These are phyloP conservation scores for Hypseocharis bilobata DNA, from an alignment of 441 rosid species.

Conservation along the genomic window DNA sequence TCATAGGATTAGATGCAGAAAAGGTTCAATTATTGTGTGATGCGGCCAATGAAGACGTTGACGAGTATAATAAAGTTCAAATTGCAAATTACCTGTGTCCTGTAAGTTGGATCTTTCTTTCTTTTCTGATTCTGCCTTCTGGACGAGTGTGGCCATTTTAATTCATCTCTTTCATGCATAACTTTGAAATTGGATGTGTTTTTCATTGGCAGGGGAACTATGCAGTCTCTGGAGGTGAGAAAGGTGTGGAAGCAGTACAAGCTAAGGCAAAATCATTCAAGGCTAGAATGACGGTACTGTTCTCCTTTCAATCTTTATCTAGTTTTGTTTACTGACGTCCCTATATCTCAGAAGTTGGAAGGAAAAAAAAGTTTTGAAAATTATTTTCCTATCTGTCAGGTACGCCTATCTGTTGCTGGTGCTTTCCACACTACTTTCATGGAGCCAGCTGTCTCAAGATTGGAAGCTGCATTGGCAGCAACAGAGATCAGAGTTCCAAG, in stretches of 20 bases:
- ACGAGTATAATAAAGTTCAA: constrained; percentile 66
- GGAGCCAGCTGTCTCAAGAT: constrained; percentile 92
- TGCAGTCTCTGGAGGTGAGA: constrained; percentile 88
- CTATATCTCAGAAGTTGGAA: too few species aligned
- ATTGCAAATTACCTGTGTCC: constrained; percentile 79
- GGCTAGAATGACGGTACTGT: constrained; percentile 78
- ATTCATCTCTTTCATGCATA: not conserved
- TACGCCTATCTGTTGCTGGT: constrained; percentile 89
- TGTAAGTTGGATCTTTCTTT: constrained; percentile 28
- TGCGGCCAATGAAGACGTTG: constrained; percentile 85
- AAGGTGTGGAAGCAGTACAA: constrained; percentile 84
- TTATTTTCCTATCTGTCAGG: constrained; percentile 32
- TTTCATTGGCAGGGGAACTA: constrained; percentile 67
- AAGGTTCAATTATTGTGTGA: constrained; percentile 80
- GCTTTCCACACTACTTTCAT: constrained; percentile 93
- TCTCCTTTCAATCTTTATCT: not conserved
- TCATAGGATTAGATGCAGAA: constrained; percentile 75
- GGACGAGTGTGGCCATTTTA: not conserved
- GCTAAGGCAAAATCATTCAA: constrained; percentile 90
- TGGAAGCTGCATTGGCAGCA: constrained; percentile 77
- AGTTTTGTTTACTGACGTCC: too few species aligned
- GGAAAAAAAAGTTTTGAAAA: not conserved
- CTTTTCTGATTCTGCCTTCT: not conserved
- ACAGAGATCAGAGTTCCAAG: constrained; percentile 65
- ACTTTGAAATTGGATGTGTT: not conserved